Base-by-base conservation (phyloP, 331 rosid genomes). In the Pyracantha coccinea region DNA sequence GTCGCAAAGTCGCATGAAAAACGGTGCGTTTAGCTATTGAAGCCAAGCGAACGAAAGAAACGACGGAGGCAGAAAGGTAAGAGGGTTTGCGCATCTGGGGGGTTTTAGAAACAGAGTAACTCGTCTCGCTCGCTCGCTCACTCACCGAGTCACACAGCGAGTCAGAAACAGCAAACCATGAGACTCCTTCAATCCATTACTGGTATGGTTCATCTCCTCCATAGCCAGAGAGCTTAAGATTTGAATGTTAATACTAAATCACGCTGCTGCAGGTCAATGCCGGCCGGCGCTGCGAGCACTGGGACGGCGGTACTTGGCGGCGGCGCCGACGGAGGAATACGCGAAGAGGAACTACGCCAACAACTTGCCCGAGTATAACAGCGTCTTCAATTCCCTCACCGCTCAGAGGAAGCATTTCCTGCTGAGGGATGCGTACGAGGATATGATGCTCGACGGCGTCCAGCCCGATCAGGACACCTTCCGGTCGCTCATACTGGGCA, bases 381-480 rank as follows among this genome's bases (percentile, higher is more conserved):
- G 93, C 24, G 97, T 92, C 16, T 68, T 92, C 64, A 84, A 75
- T 76, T 86, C 96, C 73, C 53, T 94, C 84, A 79, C 80, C 4
- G 75, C 91, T 44, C 87, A 86, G 83, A 68, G 93, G 84, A 90
- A 88, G 97, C 12, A 38, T 73, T 82, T 73, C 83, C 83, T 90
- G 82, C 70, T 94, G 82, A 92, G 91, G 80, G 96, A 94, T 53
- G 96, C 76, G 32, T 94, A 88, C 24, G 92, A 87, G 33, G 97
- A 94, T 77, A 92, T 94, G 99, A 62, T 83, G 92, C 89, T 94
- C 78, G 99, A 94, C 76, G 99, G 97, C 55, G 93, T 94, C 77
- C 91, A 85, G 84, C 99, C 97, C 24, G 74, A 74, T 2, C 85
- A 88, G 44, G 97, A 92, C 71, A 85, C 91, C 55, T 94, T 92